phyloP scores from a whole-genome alignment of 495 filamentous ascomycete species.

The Trichoderma reesei region DNA sequence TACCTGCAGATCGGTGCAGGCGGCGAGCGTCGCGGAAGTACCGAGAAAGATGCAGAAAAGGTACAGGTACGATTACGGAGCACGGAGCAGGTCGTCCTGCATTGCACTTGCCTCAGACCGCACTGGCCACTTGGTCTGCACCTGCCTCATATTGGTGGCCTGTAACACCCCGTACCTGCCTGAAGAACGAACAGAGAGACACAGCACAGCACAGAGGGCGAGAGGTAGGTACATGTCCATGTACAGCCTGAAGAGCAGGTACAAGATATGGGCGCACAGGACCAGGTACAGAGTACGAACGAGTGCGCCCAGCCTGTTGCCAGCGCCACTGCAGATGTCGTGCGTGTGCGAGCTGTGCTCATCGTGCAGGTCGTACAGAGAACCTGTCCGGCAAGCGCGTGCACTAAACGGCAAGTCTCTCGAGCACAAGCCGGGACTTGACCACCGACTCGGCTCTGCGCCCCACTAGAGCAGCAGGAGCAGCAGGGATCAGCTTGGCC shows the following conservation, averaged over 20 bases:
- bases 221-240: neutral
- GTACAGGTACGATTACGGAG: neutral
- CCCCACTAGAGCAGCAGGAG: neutral
- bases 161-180: slow-evolving; percentile 1
- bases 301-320: neutral
- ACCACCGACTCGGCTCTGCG: slow-evolving; percentile 1
- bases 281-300: neutral
- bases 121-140: neutral
- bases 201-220: neutral
- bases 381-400: neutral
- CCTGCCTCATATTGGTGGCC: neutral
- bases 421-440: neutral
- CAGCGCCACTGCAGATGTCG: too few species aligned
- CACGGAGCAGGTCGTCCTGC: neutral
- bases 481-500: neutral
- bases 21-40: too few species aligned
- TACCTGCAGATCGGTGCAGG: too few species aligned
- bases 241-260: neutral
- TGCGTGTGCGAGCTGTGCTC: neutral
- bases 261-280: too few species aligned
- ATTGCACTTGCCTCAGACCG: neutral
- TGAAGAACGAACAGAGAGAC: neutral
- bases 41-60: too few species aligned
- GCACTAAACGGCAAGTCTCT: neutral
- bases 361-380: neutral